Evolutionary conservation across 768 basidiomycete species (phyloP).

Genomic region (Termitomyces heimii): DNA sequence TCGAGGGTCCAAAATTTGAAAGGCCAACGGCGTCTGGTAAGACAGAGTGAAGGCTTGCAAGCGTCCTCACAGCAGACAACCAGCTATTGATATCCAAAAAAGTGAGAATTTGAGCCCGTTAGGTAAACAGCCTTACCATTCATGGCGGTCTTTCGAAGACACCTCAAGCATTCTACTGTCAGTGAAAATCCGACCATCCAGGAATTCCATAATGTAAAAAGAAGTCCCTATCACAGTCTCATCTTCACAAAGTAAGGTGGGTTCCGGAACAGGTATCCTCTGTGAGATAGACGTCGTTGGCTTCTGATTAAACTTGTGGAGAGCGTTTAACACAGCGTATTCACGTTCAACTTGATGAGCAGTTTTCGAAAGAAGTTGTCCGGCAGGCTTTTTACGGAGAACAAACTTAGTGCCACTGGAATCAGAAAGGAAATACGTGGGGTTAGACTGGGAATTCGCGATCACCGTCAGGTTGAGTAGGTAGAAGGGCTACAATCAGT

Average conservation of each 20-base stretch:
- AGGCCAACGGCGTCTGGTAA: constrained; percentile 64
- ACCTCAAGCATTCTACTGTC: constrained; percentile 75
- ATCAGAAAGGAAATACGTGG: constrained; percentile 90
- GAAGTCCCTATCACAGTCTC: constrained; percentile 72
- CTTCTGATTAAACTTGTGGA: constrained; percentile 68
- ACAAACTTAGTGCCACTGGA: constrained; percentile 62
- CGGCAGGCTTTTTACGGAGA: constrained; percentile 89
- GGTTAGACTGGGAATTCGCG: constrained; percentile 65
- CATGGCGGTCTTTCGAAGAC: constrained; percentile 50
- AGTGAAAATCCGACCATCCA: constrained; percentile 92
- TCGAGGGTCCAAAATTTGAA: constrained; percentile 61
- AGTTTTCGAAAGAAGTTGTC: constrained; percentile 79
- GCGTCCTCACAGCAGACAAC: constrained; percentile 68
- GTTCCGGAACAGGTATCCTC: constrained; percentile 79
- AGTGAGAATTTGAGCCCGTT: not conserved
- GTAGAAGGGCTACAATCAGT: constrained; percentile 12
- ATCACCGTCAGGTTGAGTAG: not conserved
- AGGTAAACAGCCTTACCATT: constrained; percentile 44
- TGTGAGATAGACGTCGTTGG: constrained; percentile 40
- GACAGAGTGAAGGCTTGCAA: constrained; percentile 63
- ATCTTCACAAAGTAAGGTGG: constrained; percentile 81
- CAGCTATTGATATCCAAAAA: constrained; percentile 47
- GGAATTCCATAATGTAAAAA: constrained; percentile 96
- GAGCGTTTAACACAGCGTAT: constrained; percentile 71
- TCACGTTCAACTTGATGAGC: constrained; percentile 97